phyloP scores from a whole-genome alignment of 805 yeast genomes.

The Nakazawaea laoshanensis region DNA sequence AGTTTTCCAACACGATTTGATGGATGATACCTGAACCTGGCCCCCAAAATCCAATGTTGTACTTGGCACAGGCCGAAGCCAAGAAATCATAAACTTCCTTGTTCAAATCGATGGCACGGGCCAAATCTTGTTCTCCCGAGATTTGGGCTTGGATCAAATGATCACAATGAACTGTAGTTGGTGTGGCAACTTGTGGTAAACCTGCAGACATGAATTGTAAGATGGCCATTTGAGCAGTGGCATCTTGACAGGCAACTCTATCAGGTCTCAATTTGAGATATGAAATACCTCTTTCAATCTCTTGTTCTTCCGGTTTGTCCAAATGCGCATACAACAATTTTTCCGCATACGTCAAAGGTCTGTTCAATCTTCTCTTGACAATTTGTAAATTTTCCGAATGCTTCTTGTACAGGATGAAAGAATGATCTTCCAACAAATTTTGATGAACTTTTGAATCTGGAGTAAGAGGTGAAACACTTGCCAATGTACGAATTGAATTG shows the following conservation, averaged over 20 bases:
- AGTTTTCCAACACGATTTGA: slow-evolving; percentile 95
- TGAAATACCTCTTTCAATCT: slow-evolving; percentile 68
- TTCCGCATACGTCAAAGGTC: slow-evolving; percentile 91
- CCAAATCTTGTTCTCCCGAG: slow-evolving; percentile 81
- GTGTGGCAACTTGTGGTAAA: slow-evolving; percentile 78
- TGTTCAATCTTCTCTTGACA: slow-evolving; percentile 58
- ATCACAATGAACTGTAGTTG: slow-evolving; percentile 96
- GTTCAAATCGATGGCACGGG: slow-evolving; percentile 74
- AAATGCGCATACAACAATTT: slow-evolving; percentile 90
- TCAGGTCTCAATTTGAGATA: slow-evolving; percentile 93
- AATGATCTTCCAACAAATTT: slow-evolving; percentile 63
- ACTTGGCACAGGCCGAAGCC: slow-evolving; percentile 86
- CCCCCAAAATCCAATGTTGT: slow-evolving; percentile 98
- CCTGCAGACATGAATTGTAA: slow-evolving; percentile 98
- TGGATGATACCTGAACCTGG: slow-evolving; percentile 99
- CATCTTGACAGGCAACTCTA: slow-evolving; percentile 99
- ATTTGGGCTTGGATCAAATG: slow-evolving; percentile 95
- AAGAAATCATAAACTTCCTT: slow-evolving; percentile 94
- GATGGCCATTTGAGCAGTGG: slow-evolving; percentile 99
- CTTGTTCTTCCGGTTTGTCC: slow-evolving; percentile 78
- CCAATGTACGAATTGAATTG: slow-evolving; percentile 34
- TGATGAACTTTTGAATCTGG: slow-evolving; percentile 45
- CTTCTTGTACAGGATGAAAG: slow-evolving; percentile 87
- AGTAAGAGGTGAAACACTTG: slow-evolving; percentile 41
- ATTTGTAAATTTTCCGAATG: slow-evolving; percentile 82